Evolutionary conservation across 495 filamentous ascomycete genomes (phyloP).

Genomic region (Cenococcum geophilum): DNA sequence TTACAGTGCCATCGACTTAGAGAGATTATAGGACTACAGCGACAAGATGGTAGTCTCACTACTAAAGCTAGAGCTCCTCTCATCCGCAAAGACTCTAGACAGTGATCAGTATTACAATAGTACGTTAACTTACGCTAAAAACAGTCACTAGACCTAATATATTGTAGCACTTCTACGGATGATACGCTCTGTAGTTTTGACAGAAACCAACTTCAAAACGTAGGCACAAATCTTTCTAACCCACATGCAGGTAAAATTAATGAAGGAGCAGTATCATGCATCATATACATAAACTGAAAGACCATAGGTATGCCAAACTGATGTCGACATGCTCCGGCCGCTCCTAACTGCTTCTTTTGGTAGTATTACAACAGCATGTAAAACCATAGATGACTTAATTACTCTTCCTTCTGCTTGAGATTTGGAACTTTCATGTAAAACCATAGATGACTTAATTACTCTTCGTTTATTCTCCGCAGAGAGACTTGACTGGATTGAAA

Average conservation of each 20-base stretch:
- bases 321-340: constrained; percentile 29
- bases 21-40: constrained; percentile 45
- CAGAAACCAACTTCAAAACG: constrained; percentile 58
- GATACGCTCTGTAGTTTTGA: constrained; percentile 51
- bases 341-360: constrained; percentile 7
- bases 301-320: constrained; percentile 23
- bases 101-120: constrained; percentile 28
- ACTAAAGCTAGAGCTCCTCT: constrained; percentile 62
- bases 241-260: constrained; percentile 1
- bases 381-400: constrained; percentile 57
- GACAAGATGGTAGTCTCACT: constrained; percentile 59
- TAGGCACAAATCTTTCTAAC: constrained; percentile 21
- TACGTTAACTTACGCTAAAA: constrained; percentile 8
- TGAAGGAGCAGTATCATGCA: constrained; percentile 48
- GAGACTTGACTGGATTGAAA: constrained; percentile 55
- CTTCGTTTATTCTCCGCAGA: constrained; percentile 41
- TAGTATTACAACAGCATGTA: constrained; percentile 44
- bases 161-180: constrained; percentile 41
- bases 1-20: neutral
- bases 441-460: constrained; percentile 58
- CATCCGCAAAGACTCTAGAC: constrained; percentile 30
- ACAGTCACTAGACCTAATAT: neutral
- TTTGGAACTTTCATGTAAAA: no score
- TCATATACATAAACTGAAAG: constrained; percentile 61
- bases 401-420: constrained; percentile 37